Base-by-base conservation (phyloP, 768 basidiomycete species). In the Gyrodon lividus region DNA sequence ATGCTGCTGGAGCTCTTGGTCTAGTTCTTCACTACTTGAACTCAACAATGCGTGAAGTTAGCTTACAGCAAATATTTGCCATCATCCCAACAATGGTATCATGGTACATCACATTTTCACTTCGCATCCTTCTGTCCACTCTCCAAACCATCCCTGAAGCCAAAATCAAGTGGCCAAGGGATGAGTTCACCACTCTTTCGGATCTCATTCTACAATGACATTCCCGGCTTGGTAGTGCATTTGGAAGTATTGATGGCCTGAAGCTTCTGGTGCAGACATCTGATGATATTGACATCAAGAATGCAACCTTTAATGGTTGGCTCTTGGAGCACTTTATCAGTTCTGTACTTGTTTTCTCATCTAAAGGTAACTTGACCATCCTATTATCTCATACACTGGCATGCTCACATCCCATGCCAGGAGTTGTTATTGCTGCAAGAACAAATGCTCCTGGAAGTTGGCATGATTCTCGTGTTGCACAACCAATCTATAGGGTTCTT, bases 281-380 rank as follows among this genome's bases (percentile, higher is more conserved):
- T 0, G 59, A 63, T 33, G 72, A 79, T 60, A 51, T 57, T 1
- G 70, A 74, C 2, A 64, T 77, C 22, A 74, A 78, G 56, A 80
- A 80, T 60, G 66, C 71, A 6, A 77, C 72, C 9, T 78, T 70
- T 54, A 77, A 77, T 64, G 70, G 74, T 0, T 80, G 75, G 77
- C 43, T 72, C 1, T 64, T 65, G 23, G 67, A 68, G 4, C 76
- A 78, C 51, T 76, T 63, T 52, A 55, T 74, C 3, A 77, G 68
- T 48, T 65, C 48, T 54, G 72, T 77, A 0, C 38, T 77, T 46
- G 72, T 64, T 0, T 78, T 74, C 55, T 58, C 65, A 2, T 59
- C 75, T 1, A 23, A 50, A 43, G 65, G 68, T 68, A 28, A 1
- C 55, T 40, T 33, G 14, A 37, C 17, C 17, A 12, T 43, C 41